Conservation (phyloP, 108 stramenopile genomes). For the Nannochloropsis salina region DNA sequence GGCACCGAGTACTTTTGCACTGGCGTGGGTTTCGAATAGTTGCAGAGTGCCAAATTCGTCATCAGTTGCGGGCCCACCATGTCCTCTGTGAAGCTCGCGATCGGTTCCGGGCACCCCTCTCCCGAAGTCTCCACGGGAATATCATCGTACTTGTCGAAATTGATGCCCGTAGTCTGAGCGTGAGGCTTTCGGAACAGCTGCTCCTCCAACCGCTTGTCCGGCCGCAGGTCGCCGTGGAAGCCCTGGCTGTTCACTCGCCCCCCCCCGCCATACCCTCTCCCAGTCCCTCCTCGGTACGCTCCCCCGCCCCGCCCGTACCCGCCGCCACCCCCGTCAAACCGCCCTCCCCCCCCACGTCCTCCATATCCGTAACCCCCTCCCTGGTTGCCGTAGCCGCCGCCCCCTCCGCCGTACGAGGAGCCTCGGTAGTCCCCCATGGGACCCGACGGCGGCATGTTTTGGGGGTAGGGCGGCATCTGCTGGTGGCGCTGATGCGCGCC, state of each 20-base stretch:
- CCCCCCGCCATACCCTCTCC: conserved; percentile 30
- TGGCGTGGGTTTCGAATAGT: conserved; percentile 90
- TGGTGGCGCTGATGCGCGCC: background rate
- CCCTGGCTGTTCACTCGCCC: conserved; percentile 50
- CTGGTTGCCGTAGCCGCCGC: conserved; percentile 26
- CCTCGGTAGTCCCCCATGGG: conserved; percentile 29
- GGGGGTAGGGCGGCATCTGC: background rate
- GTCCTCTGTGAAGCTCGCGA: conserved; percentile 72
- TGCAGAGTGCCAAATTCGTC: conserved; percentile 80
- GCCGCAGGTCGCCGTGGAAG: conserved; percentile 55
- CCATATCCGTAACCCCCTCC: conserved; percentile 36
- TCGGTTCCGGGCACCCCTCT: conserved; percentile 74
- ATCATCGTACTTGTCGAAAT: conserved; percentile 96
- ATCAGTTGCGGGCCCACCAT: conserved; percentile 80
- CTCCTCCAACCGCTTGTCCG: conserved; percentile 52
- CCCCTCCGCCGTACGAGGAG: conserved; percentile 23
- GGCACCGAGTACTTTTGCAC: conserved; percentile 97
- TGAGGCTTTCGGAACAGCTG: conserved; percentile 52
- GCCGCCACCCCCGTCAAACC: conserved; percentile 21
- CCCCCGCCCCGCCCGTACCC: conserved; percentile 29
- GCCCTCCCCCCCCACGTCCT: conserved; percentile 32
- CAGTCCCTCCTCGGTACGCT: conserved; percentile 27
- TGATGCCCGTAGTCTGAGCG: conserved; percentile 93
- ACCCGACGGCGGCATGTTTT: background rate
- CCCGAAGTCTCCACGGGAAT: conserved; percentile 92